Base-by-base conservation (phyloP, 2,329 filamentous ascomycete genomes). In the Stemphylium vesicarium region DNA sequence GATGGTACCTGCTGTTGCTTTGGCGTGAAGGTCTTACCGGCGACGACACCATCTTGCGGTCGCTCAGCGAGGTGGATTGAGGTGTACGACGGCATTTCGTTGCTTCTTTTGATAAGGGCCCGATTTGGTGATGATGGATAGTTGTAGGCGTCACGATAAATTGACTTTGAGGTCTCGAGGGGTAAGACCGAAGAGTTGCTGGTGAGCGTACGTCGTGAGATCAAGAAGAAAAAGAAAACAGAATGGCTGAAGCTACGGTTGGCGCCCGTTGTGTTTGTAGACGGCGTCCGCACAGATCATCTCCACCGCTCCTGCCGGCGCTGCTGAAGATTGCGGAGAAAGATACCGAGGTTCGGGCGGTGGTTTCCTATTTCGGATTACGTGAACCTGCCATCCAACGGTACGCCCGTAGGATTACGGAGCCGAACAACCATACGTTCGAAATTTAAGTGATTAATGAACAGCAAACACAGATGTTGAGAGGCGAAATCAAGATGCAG, bases 21-120 rank as follows among this genome's bases (percentile, higher is more conserved):
- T 32, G 81, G 66, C 35, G 75, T 77, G 75, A 91, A 90, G 12
- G 88, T 91, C 70, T 85, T 75, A 55, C 86, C 87, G 2, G 86
- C 84, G 50, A 90, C 72, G 72, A 91, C 87, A 56, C 80, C 75
- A 48, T 74, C 79, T 49, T 75, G 80, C 9, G 88, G 88, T 44
- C 88, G 81, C 75, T 90, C 82, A 47, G 84, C 85, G 54, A 91
- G 84, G 58, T 85, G 79, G 57, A 89, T 68, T 4, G 77, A 73
- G 41, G 73, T 78, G 66, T 75, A 79, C 11, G 74, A 76, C n/a
- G 71, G 77, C 72, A 75, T 75, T 36, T 33, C 63, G 53, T 12
- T 22, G 11, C 18, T 20, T 32, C 12, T 22, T 18, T 8, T 29
- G 29, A 12, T 8, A 26, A 26, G 16, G 44, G 10, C 22, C 18